Evolutionary conservation across 495 filamentous ascomycete genomes (phyloP), one percentile per base, ranked within the genome.

Genomic region (Hapsidospora chrysogenum): DNA sequence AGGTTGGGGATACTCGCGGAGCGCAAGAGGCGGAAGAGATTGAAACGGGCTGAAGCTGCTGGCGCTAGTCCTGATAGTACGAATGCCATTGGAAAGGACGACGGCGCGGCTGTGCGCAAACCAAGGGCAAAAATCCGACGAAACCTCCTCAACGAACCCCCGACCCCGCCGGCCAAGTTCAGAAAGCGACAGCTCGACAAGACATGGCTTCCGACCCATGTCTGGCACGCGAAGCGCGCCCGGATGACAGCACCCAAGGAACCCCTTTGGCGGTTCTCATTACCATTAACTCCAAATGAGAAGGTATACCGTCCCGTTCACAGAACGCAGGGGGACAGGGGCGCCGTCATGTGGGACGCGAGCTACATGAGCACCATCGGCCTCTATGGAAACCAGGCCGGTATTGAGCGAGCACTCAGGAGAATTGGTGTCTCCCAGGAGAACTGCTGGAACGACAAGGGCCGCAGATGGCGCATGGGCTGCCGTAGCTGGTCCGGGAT

Each of bases 201-300:
- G 62, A 79, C 76, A 0, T 96, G 89, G 89, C 65, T 97, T 3
- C 92, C 89, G 2, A 94, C 89, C 13, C 89, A 97, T 48, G 53
- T 94, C 35, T 97, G 75, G 62, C 89, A 94, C 60, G 78, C 86
- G 11, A 96, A 97, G 48, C 64, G 89, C 29, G 87, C 89, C 4
- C 75, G 66, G 36, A 92, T 97, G 79, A 80, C 81, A 1, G 68
- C 71, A 9, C 76, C 80, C 1, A 74, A 64, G 39, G 66, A 80
- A 32, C 77, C 85, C 2, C 57, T 92, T 17, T 97, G 89, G 89
- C 68, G 85, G 27, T 95, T 95, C 54, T 70, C 83, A 0, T 53
- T 97, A 18, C 83, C 86, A 0, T 49, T 92, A 30, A 80, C 76
- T 22, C 82, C 86, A 1, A 87, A 78, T 2, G 75, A 84, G 47